Conservation (phyloP, 768 basidiomycete species). For the Auriscalpium microsporum region DNA sequence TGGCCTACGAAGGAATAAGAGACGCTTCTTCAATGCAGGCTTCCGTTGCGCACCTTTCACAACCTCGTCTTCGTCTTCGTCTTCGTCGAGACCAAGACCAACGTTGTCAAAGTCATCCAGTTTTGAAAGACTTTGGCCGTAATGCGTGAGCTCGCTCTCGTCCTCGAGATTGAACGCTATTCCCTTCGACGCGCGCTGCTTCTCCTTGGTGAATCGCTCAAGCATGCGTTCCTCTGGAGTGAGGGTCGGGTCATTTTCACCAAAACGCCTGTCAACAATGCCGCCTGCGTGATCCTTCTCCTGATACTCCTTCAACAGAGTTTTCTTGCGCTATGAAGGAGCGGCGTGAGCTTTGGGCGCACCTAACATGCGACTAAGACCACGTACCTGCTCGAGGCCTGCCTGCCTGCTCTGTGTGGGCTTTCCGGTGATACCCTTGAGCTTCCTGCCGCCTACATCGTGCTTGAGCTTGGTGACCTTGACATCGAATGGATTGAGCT, state of each 20-base stretch:
- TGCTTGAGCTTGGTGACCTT: slow-evolving; percentile 90
- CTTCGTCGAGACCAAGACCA: slow-evolving; percentile 49
- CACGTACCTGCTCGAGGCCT: slow-evolving; percentile 76
- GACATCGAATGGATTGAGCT: slow-evolving; percentile 89
- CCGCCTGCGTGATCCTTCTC: slow-evolving; percentile 78
- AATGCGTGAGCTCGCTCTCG: slow-evolving; percentile 86
- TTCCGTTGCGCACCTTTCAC: not conserved
- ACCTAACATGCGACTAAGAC: not conserved
- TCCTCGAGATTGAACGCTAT: slow-evolving; percentile 84
- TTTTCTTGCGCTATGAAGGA: slow-evolving; percentile 65
- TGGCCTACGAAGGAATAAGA: slow-evolving; percentile 35
- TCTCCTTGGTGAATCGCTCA: slow-evolving; percentile 88
- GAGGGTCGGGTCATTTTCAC: slow-evolving; percentile 89
- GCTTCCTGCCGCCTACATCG: slow-evolving; percentile 81
- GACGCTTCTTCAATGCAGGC: too few relatives aligned
- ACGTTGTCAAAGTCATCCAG: slow-evolving; percentile 77
- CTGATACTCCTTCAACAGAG: slow-evolving; percentile 80
- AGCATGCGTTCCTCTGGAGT: slow-evolving; percentile 96
- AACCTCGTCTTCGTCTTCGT: slow-evolving; percentile 51
- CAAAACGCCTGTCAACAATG: slow-evolving; percentile 89
- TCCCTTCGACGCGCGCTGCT: slow-evolving; percentile 71
- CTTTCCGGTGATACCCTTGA: slow-evolving; percentile 74
- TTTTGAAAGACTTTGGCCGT: slow-evolving; percentile 80
- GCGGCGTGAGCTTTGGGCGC: slow-evolving; percentile 3
- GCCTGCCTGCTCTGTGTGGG: slow-evolving; percentile 87